These are phyloP conservation scores for Rhododendron mucronatum DNA, from an alignment of 148 eudicot genomes.

Conservation along the genomic window DNA sequence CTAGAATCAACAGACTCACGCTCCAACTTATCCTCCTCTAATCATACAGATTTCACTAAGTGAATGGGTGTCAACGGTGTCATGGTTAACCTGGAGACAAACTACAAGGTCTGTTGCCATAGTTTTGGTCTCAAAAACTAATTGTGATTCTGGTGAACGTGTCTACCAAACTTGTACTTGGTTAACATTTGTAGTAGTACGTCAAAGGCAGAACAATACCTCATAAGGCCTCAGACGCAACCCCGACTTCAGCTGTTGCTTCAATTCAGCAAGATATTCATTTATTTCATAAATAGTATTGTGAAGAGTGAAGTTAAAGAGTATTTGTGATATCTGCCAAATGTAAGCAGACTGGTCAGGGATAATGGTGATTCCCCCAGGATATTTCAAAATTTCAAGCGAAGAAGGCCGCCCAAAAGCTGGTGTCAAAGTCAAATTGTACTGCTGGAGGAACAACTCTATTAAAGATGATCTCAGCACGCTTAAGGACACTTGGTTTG, in stretches of 20 bases:
- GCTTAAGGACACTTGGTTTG: slow-evolving; percentile 30
- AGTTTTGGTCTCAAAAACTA: not conserved
- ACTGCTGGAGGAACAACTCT: slow-evolving; percentile 34
- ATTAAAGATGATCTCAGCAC: slow-evolving; percentile 44
- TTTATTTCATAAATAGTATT: slow-evolving; percentile 41
- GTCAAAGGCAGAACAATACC: slow-evolving; percentile 26
- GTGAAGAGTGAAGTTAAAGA: slow-evolving; percentile 41
- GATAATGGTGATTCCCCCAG: slow-evolving; percentile 44
- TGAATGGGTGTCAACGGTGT: not conserved
- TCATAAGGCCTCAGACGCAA: slow-evolving; percentile 42
- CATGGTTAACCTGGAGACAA: slow-evolving; percentile 2
- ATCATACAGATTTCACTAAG: not conserved
- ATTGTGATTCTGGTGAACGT: not conserved
- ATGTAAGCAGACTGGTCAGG: slow-evolving; percentile 28
- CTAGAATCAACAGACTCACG: not conserved
- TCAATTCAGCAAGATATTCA: slow-evolving; percentile 35
- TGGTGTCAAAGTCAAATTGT: slow-evolving; percentile 41
- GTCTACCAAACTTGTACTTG: not conserved
- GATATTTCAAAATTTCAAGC: slow-evolving; percentile 43
- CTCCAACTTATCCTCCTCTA: not conserved
- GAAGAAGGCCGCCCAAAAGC: slow-evolving; percentile 40
- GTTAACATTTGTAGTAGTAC: not conserved
- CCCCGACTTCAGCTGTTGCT: slow-evolving; percentile 43
- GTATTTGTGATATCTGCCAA: slow-evolving; percentile 28
- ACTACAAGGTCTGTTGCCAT: not conserved